Evolutionary conservation across 78 protist species (phyloP).

Genomic region (Dictyostelium capitatum): DNA sequence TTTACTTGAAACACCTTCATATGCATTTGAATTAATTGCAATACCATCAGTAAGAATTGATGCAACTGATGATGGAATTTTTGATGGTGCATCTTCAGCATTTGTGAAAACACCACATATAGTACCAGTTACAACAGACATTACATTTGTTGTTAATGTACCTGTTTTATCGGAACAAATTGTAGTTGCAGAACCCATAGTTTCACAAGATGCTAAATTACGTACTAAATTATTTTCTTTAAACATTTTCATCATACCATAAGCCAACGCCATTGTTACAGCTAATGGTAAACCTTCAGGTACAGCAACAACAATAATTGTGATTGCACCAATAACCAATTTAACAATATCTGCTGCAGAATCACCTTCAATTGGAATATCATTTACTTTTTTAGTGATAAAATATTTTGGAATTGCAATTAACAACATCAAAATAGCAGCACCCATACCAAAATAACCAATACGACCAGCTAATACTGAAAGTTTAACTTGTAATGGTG

Average conservation of each 20-base stretch:
- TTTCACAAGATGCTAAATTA: constrained; percentile 93
- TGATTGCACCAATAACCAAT: constrained; percentile 91
- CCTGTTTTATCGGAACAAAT: constrained; percentile 99
- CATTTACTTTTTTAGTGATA: constrained; percentile 42
- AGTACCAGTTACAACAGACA: constrained; percentile 94
- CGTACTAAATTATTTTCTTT: constrained; percentile 93
- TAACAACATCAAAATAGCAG: constrained; percentile 79
- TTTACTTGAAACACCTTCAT: constrained; percentile 59
- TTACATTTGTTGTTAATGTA: constrained; percentile 95
- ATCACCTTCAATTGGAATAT: background rate
- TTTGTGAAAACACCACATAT: constrained; percentile 25
- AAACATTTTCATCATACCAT: constrained; percentile 93
- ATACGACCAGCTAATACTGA: constrained; percentile 86
- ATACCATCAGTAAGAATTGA: constrained; percentile 65
- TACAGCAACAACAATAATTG: constrained; percentile 98
- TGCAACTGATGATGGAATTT: constrained; percentile 89
- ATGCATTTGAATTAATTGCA: constrained; percentile 81
- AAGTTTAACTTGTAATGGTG: constrained; percentile 95
- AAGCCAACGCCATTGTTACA: constrained; percentile 95
- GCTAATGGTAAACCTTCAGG: constrained; percentile 98
- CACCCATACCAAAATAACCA: constrained; percentile 88
- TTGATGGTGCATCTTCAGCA: background rate
- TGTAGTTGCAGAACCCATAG: constrained; percentile 97
- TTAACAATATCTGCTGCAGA: constrained; percentile 67
- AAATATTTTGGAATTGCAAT: constrained; percentile 65